Evolutionary conservation across 2,329 filamentous ascomycete species (phyloP), one percentile per base, ranked within the genome.

Genomic region (Botrytis deweyae): DNA sequence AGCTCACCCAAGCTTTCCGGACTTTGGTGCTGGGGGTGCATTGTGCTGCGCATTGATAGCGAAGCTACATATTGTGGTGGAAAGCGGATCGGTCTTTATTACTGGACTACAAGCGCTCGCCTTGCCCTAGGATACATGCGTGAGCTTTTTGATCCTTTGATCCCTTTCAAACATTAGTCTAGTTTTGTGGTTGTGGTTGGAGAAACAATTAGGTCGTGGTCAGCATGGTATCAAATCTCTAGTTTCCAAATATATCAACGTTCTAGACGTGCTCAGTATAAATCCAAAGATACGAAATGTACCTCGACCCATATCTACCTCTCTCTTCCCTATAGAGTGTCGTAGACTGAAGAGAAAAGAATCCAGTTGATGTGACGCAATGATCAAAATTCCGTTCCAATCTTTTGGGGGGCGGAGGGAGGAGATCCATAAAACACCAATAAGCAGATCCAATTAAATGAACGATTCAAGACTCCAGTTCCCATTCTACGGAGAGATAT

Each of bases 351-450:
- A 49, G 49, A 59, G 40, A 49, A 68, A 68, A 65, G 25, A 44
- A 63, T 25, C 18, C n/a, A 29, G 38, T 72, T n/a, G 44, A 42
- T 68, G 63, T 72, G 70, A 72, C 70, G 70, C 63, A 55, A 72
- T 72, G 6, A 67, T 67, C 38, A 40, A 29, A 67, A 67, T 25
- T 40, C 33, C 38, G 33, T 67, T 52, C 25, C 62, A 46, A 46
- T 44, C 40, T 65, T 29, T 65, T 42, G 4, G 52, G 52, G 52
- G 52, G 52, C n/a, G 25, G 52, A 55, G 52, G n/a, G 14, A 8
- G 52, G n/a, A 55, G 52, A 33, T 65, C 62, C 62, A 65, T 65
- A 46, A 65, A 46, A 44, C 38, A 44, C n/a, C 46, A n/a, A 44
- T 20, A 8, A 29, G 52, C 52, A 29, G n/a, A 42, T 64, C 62